A percentile compares a stretch with the other conserved stretches of the same genome.
phyloP scores from a whole-genome alignment of 2,329 filamentous ascomycete genomes.

The Exophiala lecanii-corni region DNA sequence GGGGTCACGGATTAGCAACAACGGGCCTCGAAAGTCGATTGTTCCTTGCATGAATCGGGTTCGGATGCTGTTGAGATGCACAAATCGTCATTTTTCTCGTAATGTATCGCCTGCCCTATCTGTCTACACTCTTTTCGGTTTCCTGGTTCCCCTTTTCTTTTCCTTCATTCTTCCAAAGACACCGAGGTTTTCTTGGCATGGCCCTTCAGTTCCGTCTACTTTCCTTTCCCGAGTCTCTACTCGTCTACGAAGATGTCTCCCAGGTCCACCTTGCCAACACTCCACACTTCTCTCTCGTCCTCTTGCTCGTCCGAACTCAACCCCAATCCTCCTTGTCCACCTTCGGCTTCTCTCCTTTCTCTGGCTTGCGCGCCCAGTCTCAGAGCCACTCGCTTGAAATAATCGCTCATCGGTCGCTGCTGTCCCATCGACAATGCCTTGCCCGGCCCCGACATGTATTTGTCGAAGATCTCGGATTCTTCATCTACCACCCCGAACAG shows the following conservation, averaged over 20 bases:
- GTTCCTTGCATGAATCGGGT: too few species aligned
- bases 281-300: conserved; percentile 94
- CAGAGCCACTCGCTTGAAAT: conserved; percentile 89
- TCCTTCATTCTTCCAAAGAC: too few species aligned
- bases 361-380: conserved; percentile 80
- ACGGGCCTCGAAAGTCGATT: too few species aligned
- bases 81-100: too few species aligned
- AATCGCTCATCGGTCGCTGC: conserved; percentile 83
- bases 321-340: conserved; percentile 78
- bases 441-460: conserved; percentile 68
- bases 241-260: conserved; percentile 34
- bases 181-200: too few species aligned
- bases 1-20: too few species aligned
- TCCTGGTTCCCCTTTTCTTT: too few species aligned
- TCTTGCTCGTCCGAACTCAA: conserved; percentile 87
- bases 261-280: conserved; percentile 83
- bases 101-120: too few species aligned
- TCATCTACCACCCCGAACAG: conserved; percentile 87
- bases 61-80: too few species aligned
- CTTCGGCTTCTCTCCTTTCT: conserved; percentile 86
- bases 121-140: too few species aligned
- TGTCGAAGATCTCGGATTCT: conserved; percentile 81
- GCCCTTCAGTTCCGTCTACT: too few species aligned
- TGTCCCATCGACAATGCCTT: conserved; percentile 52
- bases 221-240: too few species aligned